These are phyloP conservation scores for Marasmius fiardii DNA, from an alignment of 1,284 basidiomycete species.

Conservation along the genomic window DNA sequence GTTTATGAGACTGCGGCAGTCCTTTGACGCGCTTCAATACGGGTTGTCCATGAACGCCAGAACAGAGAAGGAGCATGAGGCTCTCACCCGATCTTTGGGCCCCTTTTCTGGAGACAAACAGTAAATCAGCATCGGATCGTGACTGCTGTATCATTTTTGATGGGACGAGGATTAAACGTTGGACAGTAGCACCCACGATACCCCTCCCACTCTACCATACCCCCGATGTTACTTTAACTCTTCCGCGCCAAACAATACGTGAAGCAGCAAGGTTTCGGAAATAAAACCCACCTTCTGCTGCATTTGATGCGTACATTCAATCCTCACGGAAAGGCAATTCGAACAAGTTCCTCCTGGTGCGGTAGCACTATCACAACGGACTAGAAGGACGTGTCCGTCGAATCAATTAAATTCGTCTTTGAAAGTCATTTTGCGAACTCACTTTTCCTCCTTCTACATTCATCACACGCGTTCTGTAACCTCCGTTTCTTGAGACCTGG, in stretches of 20 bases:
- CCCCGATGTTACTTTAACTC: background rate
- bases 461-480: slow-evolving; percentile 10
- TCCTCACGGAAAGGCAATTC: slow-evolving; percentile 6
- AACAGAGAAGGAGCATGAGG: too few relatives aligned
- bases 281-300: slow-evolving; percentile 6
- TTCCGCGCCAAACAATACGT: background rate
- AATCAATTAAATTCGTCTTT: too few relatives aligned
- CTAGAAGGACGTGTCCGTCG: too few relatives aligned
- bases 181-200: too few relatives aligned
- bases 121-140: too few relatives aligned
- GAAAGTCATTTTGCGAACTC: too few relatives aligned
- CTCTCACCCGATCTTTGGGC: background rate
- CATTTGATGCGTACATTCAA: slow-evolving; percentile 7
- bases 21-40: too few relatives aligned
- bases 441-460: slow-evolving; percentile 8
- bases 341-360: slow-evolving; percentile 4
- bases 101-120: too few relatives aligned
- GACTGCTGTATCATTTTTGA: too few relatives aligned
- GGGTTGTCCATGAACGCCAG: too few relatives aligned
- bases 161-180: too few relatives aligned
- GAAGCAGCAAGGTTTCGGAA: background rate
- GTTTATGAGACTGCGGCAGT: background rate
- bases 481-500: slow-evolving; percentile 4
- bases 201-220: too few relatives aligned
- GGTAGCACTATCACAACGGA: background rate